Percentiles rank a stretch among this genome's conserved stretches.
Evolutionary conservation across 2,329 filamentous ascomycete genomes (phyloP).

Genomic region (Hymenoscyphus albidus): DNA sequence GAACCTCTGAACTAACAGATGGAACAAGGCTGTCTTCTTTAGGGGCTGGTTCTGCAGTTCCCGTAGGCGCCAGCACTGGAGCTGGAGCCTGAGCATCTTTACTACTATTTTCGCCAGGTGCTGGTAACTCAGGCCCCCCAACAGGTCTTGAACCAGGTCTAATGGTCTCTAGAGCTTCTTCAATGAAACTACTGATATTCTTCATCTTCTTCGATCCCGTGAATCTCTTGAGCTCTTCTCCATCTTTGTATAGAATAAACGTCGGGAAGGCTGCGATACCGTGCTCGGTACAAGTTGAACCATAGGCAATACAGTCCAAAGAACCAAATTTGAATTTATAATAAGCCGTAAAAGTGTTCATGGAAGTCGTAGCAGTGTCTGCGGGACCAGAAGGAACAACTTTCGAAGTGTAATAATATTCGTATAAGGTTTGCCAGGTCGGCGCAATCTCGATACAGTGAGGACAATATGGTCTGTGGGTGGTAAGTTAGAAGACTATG

Average conservation of each 20-base stretch:
- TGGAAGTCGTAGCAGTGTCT: slow-evolving; percentile 44
- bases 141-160: slow-evolving; percentile 76
- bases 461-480: slow-evolving; percentile 31
- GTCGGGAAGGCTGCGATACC: slow-evolving; percentile 70
- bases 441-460: slow-evolving; percentile 59
- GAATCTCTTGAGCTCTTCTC: slow-evolving; percentile 60
- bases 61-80: slow-evolving; percentile 15
- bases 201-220: slow-evolving; percentile 66
- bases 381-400: slow-evolving; percentile 44
- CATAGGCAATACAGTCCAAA: slow-evolving; percentile 81
- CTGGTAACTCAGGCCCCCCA: slow-evolving; percentile 55
- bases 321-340: slow-evolving; percentile 88
- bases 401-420: slow-evolving; percentile 82
- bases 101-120: slow-evolving; percentile 56
- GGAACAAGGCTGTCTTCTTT: slow-evolving; percentile 23
- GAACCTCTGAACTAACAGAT: slow-evolving; percentile 9
- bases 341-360: slow-evolving; percentile 65
- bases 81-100: slow-evolving; percentile 25
- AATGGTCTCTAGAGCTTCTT: slow-evolving; percentile 70
- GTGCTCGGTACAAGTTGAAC: slow-evolving; percentile 69
- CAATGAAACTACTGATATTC: slow-evolving; percentile 65
- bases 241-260: slow-evolving; percentile 76
- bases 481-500: background rate
- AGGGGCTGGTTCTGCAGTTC: slow-evolving; percentile 7
- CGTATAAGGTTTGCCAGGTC: slow-evolving; percentile 86